A percentile compares a stretch with the other conserved stretches of the same genome.
Evolutionary conservation across 2,329 filamentous ascomycete genomes (phyloP).

Genomic region (Biscogniauxia mediterranea): DNA sequence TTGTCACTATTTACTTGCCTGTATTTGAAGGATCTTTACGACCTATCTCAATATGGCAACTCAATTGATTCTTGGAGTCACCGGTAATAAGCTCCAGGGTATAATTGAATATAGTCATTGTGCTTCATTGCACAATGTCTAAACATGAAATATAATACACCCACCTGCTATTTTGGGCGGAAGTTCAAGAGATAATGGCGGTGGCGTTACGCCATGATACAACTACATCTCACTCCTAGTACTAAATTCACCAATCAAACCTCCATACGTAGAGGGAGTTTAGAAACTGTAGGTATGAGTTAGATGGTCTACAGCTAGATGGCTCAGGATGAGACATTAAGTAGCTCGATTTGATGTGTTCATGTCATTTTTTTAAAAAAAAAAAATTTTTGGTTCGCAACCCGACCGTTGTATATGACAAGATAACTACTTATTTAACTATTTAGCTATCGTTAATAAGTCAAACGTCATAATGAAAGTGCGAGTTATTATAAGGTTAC

Average conservation of each 20-base stretch:
- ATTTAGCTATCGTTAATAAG: no score
- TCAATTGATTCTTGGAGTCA: background rate
- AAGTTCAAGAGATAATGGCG: background rate
- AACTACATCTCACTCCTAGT: background rate
- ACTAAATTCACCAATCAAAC: background rate
- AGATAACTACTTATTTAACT: no score
- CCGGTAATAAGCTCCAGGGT: background rate
- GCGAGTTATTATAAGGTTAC: no score
- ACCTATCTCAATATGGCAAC: background rate
- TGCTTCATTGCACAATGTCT: background rate
- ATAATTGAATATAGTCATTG: background rate
- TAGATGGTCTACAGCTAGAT: background rate
- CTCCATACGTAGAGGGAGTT: background rate
- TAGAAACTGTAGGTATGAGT: background rate
- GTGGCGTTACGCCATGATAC: background rate
- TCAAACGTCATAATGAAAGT: no score
- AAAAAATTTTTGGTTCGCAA: no score
- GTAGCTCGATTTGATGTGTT: background rate
- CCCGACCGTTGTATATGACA: no score
- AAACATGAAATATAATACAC: background rate
- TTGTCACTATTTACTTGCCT: background rate
- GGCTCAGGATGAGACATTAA: background rate
- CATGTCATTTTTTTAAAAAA: background rate
- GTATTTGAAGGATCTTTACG: background rate
- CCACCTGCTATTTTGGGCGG: background rate